Conservation (phyloP, 2,329 filamentous ascomycete genomes). For the Aureobasidium mangrovei region DNA sequence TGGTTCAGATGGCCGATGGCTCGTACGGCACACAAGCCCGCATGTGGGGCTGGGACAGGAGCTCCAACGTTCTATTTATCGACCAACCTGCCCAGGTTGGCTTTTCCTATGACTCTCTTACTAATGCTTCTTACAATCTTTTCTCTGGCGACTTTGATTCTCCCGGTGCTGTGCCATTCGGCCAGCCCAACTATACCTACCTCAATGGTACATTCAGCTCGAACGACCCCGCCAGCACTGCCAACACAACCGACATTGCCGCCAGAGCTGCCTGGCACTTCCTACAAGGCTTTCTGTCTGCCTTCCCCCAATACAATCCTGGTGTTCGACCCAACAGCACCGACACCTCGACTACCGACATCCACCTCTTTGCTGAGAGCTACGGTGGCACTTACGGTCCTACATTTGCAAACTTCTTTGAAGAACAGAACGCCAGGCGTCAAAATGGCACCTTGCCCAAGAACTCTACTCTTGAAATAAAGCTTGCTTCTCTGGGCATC, state of each 20-base stretch:
- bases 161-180: slow-evolving; percentile 17
- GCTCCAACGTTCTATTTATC: slow-evolving; percentile 51
- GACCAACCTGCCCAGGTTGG: slow-evolving; percentile 61
- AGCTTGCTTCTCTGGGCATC: slow-evolving; percentile 57
- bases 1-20: slow-evolving; percentile 35
- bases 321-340: slow-evolving; percentile 32
- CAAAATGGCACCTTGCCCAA: slow-evolving; percentile 41
- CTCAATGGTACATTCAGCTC: slow-evolving; percentile 60
- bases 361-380: slow-evolving; percentile 59
- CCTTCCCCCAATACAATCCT: slow-evolving; percentile 32
- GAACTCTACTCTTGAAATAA: slow-evolving; percentile 49
- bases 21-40: slow-evolving; percentile 47
- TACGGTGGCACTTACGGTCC: slow-evolving; percentile 57
- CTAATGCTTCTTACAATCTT: slow-evolving; percentile 51
- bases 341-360: slow-evolving; percentile 36
- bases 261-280: slow-evolving; percentile 53
- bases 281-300: slow-evolving; percentile 48
- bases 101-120: slow-evolving; percentile 57
- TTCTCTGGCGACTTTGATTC: slow-evolving; percentile 34
- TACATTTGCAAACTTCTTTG: slow-evolving; percentile 49
- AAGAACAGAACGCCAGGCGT: slow-evolving; percentile 53
- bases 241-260: slow-evolving; percentile 30
- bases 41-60: slow-evolving; percentile 58
- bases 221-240: slow-evolving; percentile 31
- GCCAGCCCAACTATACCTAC: slow-evolving; percentile 31